These are phyloP conservation scores for Geotrichum cucujoidarum DNA, from an alignment of 1,139 yeast species.

Conservation along the genomic window DNA sequence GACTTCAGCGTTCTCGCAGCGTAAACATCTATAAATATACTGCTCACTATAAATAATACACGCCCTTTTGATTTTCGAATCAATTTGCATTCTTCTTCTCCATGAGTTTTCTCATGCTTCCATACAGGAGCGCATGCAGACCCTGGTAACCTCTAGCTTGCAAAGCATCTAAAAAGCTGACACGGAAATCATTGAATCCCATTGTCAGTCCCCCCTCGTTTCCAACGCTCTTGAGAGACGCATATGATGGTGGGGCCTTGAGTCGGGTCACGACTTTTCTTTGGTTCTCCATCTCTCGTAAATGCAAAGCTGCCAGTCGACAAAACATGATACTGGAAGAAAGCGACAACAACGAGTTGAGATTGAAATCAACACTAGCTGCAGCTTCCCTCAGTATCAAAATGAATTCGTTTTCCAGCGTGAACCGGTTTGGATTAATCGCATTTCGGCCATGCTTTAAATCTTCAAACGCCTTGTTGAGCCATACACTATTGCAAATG, in stretches of 20 bases:
- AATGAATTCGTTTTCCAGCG: conserved; percentile 10
- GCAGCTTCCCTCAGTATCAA: conserved; percentile 7
- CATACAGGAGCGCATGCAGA: conserved; percentile 18
- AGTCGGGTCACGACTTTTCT: conserved; percentile 38
- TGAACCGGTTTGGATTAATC: conserved; percentile 3
- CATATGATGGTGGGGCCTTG: conserved; percentile 40
- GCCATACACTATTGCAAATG: conserved; percentile 19
- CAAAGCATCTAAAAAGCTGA: conserved; percentile 20
- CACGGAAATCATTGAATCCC: conserved; percentile 23
- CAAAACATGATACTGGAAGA: conserved; percentile 15
- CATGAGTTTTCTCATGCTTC: conserved; percentile 21
- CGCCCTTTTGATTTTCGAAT: no score
- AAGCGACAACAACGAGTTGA: conserved; percentile 8
- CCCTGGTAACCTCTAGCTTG: conserved; percentile 23
- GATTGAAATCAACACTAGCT: background rate
- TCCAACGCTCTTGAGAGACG: conserved; percentile 12
- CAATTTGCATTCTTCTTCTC: conserved; percentile 11
- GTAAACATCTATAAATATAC: no score
- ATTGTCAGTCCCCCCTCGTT: conserved; percentile 21
- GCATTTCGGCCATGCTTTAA: background rate
- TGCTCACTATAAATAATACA: no score
- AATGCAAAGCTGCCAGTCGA: conserved; percentile 42
- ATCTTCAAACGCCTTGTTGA: conserved; percentile 17
- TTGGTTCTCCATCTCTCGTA: conserved; percentile 48
- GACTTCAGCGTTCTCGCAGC: no score